A percentile compares a stretch with the other conserved stretches of the same genome.
Conservation (phyloP, 2,329 filamentous ascomycete species). For the Curvularia hawaiiensis region DNA sequence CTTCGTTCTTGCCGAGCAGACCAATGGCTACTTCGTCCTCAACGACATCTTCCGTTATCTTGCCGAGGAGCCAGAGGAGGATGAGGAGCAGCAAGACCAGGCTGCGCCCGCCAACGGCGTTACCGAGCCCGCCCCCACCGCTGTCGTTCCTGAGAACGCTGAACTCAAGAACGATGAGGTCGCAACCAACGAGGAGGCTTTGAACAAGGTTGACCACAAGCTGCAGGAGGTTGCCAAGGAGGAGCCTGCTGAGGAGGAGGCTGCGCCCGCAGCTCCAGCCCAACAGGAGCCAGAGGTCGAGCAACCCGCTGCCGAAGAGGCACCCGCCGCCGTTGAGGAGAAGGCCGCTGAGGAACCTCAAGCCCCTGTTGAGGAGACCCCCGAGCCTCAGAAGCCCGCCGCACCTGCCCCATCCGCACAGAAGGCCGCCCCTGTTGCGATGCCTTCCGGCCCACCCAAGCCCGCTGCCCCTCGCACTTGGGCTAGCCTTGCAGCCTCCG, state of each 20-base stretch:
- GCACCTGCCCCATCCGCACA: slow-evolving; percentile 59
- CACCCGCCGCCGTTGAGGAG: slow-evolving; percentile 48
- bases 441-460: slow-evolving; percentile 63
- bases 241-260: slow-evolving; percentile 33
- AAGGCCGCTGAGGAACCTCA: slow-evolving; percentile 40
- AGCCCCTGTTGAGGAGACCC: slow-evolving; percentile 38
- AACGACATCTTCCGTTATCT: slow-evolving; percentile 98
- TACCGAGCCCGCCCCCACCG: slow-evolving; percentile 49
- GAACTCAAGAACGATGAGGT: slow-evolving; percentile 44
- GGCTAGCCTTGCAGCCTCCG: slow-evolving; percentile 70
- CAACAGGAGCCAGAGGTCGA: slow-evolving; percentile 45
- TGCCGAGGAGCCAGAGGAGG: slow-evolving; percentile 78
- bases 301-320: slow-evolving; percentile 47
- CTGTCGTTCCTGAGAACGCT: slow-evolving; percentile 38
- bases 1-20: slow-evolving; percentile 94
- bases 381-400: slow-evolving; percentile 65
- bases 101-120: slow-evolving; percentile 44
- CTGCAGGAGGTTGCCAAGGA: slow-evolving; percentile 65
- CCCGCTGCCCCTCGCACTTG: slow-evolving; percentile 67
- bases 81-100: slow-evolving; percentile 52
- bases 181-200: slow-evolving; percentile 51
- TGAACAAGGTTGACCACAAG: slow-evolving; percentile 70
- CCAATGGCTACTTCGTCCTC: slow-evolving; percentile 95
- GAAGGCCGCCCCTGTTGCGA: slow-evolving; percentile 60
- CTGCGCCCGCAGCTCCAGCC: slow-evolving; percentile 44